phyloP scores from a whole-genome alignment of 495 filamentous ascomycete genomes.

The Hypomontagnella monticulosa region DNA sequence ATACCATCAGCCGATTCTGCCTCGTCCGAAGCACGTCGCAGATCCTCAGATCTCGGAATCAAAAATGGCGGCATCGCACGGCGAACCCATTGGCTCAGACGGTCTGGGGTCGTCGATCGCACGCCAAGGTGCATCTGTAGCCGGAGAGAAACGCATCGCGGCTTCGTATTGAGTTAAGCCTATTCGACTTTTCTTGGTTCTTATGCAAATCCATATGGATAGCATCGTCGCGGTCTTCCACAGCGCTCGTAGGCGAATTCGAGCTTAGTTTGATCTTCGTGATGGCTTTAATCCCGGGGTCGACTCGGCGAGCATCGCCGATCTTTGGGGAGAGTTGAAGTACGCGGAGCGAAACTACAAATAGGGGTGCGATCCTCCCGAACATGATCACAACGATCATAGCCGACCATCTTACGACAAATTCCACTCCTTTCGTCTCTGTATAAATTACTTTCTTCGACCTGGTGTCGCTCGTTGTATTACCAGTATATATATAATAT shows the following conservation, averaged over 20 bases:
- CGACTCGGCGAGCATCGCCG: conserved; percentile 20
- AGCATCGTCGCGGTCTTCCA: not conserved
- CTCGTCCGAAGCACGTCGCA: conserved; percentile 31
- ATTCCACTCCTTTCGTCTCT: conserved; percentile 5
- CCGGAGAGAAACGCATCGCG: not conserved
- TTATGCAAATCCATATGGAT: too few relatives aligned
- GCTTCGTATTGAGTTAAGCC: conserved; percentile 5
- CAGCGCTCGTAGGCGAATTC: not conserved
- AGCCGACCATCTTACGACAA: not conserved
- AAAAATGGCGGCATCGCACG: conserved; percentile 1
- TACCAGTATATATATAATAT: not conserved
- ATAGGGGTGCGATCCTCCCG: conserved; percentile 10
- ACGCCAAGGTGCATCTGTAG: conserved; percentile 25
- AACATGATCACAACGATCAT: conserved; percentile 1
- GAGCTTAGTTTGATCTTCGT: conserved; percentile 31
- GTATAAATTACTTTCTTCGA: conserved; percentile 31
- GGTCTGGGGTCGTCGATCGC: conserved; percentile 34
- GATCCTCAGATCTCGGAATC: conserved; percentile 29
- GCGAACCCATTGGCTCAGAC: conserved; percentile 23
- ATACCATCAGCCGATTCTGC: conserved; percentile 10
- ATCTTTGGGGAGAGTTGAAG: conserved; percentile 16
- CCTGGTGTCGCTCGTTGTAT: conserved; percentile 43
- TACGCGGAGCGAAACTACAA: conserved; percentile 23
- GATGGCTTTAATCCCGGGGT: conserved; percentile 9
- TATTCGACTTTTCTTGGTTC: conserved; percentile 14